These are phyloP conservation scores for Phytophthora palmivora DNA, from an alignment of 352 stramenopile genomes.

Conservation along the genomic window DNA sequence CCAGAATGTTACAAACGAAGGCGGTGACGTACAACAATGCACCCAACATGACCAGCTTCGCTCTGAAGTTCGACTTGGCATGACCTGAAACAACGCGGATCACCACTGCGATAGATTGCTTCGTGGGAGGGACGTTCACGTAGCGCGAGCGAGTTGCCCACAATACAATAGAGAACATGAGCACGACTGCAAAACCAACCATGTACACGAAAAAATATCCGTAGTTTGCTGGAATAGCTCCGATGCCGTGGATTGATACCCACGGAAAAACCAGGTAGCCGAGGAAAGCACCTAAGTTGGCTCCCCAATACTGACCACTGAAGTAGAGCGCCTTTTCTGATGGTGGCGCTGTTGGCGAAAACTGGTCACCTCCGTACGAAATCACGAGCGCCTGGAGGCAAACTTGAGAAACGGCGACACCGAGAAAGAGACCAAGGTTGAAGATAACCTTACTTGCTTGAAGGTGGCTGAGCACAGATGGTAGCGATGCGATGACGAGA, in stretches of 20 bases:
- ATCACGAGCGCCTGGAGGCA: conserved; percentile 67
- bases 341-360: conserved; percentile 43
- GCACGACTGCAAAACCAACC: conserved; percentile 53
- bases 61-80: conserved; percentile 35
- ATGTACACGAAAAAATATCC: conserved; percentile 62
- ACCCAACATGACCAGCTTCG: conserved; percentile 40
- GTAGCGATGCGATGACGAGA: conserved; percentile 49
- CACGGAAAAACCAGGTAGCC: conserved; percentile 79
- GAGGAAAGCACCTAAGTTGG: conserved; percentile 81
- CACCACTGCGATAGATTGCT: conserved; percentile 49
- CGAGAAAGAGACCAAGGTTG: conserved; percentile 56
- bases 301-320: conserved; percentile 83
- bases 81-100: conserved; percentile 44
- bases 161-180: conserved; percentile 42
- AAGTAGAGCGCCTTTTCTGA: conserved; percentile 74
- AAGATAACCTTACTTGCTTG: conserved; percentile 50
- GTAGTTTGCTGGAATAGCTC: conserved; percentile 44
- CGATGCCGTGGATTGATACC: conserved; percentile 73
- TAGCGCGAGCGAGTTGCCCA: conserved; percentile 48
- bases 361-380: conserved; percentile 70
- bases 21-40: conserved; percentile 42
- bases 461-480: conserved; percentile 33
- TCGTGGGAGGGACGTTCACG: conserved; percentile 46
- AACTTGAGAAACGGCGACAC: conserved; percentile 50
- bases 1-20: conserved; percentile 59